Evolutionary conservation across 208 protist genomes (phyloP), one percentile per base, ranked within the genome.

Genomic region (Crithidia acanthocephali): DNA sequence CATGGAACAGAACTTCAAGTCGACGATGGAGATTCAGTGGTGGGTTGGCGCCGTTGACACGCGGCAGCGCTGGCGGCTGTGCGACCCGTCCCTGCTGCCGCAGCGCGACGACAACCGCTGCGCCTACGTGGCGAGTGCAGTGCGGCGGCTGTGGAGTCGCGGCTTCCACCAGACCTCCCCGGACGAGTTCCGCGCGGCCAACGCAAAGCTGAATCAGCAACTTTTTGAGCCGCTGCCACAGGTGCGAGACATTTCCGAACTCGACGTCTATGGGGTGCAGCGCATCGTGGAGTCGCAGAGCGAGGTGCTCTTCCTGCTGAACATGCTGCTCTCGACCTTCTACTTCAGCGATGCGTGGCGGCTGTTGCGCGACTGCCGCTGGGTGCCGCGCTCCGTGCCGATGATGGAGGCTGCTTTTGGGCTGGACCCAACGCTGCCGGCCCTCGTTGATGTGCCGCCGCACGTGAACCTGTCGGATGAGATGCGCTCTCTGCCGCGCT

Each of bases 261-360:
- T 57, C 16, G 58, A 74, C 28, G 28, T 73, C 40, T 37, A 63
- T 28, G 61, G 66, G 18, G 69, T 74, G 52, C 81, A 83, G 37
- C 47, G 76, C 53, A 85, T 94, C 44, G 73, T 90, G 2, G 76
- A 88, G 52, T 88, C 88, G 13, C 91, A 94, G 72, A 93, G 91
- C 75, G 91, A 96, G 77, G 65, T 91, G 52, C 70, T 96, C 2
- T 96, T 86, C 62, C 55, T 96, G 30, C 66, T 96, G n/a, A 93
- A 89, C 61, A 69, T 87, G 68, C 72, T 93, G 50, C 74, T 96
- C 30, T 90, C 81, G 23, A 93, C 85, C 28, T 93, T 91, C 56
- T 90, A 86, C 74, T 92, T 91, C 74, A 87, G 85, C 30, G 83
- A 89, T 20, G 82, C 84, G 40, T 96, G 88, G 86, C 58, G 73